phyloP scores from a whole-genome alignment of 1,284 basidiomycete genomes.

The Cryptococcus sp. region DNA sequence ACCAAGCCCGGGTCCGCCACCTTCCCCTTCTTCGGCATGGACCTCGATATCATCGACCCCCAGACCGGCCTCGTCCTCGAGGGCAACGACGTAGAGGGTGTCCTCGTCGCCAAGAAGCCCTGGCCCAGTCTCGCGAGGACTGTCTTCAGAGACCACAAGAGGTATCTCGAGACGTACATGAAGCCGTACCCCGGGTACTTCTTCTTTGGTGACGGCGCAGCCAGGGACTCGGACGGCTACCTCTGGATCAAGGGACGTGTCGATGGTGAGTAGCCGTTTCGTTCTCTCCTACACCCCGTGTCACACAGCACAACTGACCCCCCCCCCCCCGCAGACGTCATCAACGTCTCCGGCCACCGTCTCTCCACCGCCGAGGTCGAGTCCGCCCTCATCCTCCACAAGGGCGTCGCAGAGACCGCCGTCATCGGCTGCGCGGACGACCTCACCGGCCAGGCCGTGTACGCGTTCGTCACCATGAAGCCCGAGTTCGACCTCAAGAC shows the following conservation, averaged over 20 bases:
- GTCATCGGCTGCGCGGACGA: conserved; percentile 88
- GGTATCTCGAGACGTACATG: conserved; percentile 94
- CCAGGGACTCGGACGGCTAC: conserved; percentile 91
- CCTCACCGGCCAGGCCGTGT: conserved; percentile 70
- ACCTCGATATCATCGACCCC: conserved; percentile 84
- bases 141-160: conserved; percentile 85
- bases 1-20: conserved; percentile 96
- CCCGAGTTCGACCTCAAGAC: conserved; percentile 73
- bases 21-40: conserved; percentile 95
- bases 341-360: conserved; percentile 85
- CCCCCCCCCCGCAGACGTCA: conserved; percentile 33
- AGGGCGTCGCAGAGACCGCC: conserved; percentile 92
- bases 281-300: background rate
- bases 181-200: conserved; percentile 58
- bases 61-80: conserved; percentile 59
- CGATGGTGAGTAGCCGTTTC: conserved; percentile 70
- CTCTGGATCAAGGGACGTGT: conserved; percentile 98
- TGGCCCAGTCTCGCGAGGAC: conserved; percentile 98
- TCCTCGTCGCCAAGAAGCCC: conserved; percentile 77
- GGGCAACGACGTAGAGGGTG: conserved; percentile 86
- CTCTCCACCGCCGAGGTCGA: conserved; percentile 97
- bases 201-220: conserved; percentile 96
- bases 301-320: background rate
- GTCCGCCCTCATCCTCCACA: conserved; percentile 88
- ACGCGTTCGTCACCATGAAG: conserved; percentile 67